phyloP scores from a whole-genome alignment of 2,329 filamentous ascomycete genomes.

The Aspergillus sp. region DNA sequence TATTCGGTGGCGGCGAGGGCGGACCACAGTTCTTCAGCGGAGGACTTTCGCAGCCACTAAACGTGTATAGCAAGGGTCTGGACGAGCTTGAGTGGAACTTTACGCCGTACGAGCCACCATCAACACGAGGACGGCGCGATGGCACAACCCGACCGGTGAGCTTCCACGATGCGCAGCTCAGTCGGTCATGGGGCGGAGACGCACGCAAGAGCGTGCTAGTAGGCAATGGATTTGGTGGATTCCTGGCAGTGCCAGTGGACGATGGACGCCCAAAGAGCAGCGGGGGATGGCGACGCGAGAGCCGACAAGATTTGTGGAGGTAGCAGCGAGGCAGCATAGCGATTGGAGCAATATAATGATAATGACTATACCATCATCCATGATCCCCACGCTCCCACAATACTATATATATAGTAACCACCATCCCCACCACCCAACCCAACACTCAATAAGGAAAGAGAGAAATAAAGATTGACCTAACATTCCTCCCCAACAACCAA shows the following conservation, averaged over 20 bases:
- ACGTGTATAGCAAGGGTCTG: conserved; percentile 67
- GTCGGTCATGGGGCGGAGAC: conserved; percentile 61
- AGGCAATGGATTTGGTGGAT: conserved; percentile 68
- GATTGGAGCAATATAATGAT: not conserved
- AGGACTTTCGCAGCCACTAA: conserved; percentile 58
- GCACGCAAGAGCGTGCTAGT: conserved; percentile 65
- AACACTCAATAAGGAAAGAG: not conserved
- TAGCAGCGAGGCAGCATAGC: conserved; percentile 15
- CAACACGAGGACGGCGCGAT: conserved; percentile 38
- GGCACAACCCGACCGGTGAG: conserved; percentile 50
- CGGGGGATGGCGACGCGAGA: conserved; percentile 34
- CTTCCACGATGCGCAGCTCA: conserved; percentile 48
- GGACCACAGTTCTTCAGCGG: conserved; percentile 28
- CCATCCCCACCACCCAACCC: not conserved
- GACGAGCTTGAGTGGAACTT: conserved; percentile 70
- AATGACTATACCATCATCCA: not conserved
- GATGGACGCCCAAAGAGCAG: conserved; percentile 45
- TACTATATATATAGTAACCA: not conserved
- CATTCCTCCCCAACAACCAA: conserved; percentile 29
- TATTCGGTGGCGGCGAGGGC: conserved; percentile 48
- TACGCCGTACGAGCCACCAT: conserved; percentile 58
- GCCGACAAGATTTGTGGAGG: conserved; percentile 43
- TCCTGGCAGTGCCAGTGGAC: conserved; percentile 63
- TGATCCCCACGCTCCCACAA: not conserved
- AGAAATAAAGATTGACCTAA: not conserved